phyloP scores from a whole-genome alignment of 2,329 filamentous ascomycete genomes.

The Lachnellula hyalina region DNA sequence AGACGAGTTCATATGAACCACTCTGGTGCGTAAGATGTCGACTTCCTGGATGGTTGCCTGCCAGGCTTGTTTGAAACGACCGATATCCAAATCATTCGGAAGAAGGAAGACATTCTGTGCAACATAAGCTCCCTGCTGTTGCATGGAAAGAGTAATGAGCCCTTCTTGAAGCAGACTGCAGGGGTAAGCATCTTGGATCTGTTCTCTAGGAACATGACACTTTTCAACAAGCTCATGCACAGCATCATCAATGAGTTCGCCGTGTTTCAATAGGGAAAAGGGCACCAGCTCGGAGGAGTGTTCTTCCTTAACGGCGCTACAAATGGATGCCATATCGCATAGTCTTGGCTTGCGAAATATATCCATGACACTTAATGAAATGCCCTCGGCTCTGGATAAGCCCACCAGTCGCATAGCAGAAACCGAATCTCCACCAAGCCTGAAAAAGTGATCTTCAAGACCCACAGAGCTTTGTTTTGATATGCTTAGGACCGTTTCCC shows the following conservation, averaged over 20 bases:
- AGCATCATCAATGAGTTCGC: background rate
- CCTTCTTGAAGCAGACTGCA: slow-evolving; percentile 34
- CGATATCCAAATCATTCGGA: background rate
- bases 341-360: slow-evolving; percentile 38
- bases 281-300: slow-evolving; percentile 3
- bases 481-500: slow-evolving; percentile 6
- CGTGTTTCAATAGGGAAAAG: slow-evolving; percentile 17
- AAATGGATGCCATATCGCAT: slow-evolving; percentile 34
- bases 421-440: slow-evolving; percentile 40
- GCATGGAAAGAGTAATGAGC: slow-evolving; percentile 17
- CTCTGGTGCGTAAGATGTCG: slow-evolving; percentile 31
- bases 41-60: slow-evolving; percentile 18
- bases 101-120: slow-evolving; percentile 2
- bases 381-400: slow-evolving; percentile 16
- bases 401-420: slow-evolving; percentile 33
- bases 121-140: slow-evolving; percentile 3
- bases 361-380: slow-evolving; percentile 36
- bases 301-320: slow-evolving; percentile 13
- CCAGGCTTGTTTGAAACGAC: slow-evolving; percentile 8
- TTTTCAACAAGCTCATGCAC: background rate
- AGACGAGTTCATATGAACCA: slow-evolving; percentile 17
- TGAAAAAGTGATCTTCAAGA: slow-evolving; percentile 38
- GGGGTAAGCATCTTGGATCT: slow-evolving; percentile 34
- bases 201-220: background rate
- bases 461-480: slow-evolving; percentile 9